Conservation (phyloP, 164 flowering plant genomes). For the Tinospora cordifolia region DNA sequence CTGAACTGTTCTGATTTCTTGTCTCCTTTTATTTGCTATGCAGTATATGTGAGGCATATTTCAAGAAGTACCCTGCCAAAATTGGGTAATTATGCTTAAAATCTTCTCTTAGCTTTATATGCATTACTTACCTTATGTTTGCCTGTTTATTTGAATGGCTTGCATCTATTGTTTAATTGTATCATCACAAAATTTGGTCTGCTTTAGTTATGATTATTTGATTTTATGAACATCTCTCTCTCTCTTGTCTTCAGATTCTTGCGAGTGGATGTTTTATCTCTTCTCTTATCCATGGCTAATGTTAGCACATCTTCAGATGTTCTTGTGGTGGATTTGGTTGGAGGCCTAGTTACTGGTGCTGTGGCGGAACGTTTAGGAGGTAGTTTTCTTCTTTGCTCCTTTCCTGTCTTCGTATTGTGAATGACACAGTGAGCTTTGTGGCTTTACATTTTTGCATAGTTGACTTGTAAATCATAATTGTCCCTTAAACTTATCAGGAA, state of each 20-base stretch:
- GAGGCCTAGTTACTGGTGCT: conserved; percentile 87
- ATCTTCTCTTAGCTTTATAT: neutral
- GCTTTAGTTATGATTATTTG: neutral
- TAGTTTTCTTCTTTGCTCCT: conserved; percentile 14
- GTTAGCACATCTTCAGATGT: conserved; percentile 67
- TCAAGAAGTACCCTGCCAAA: conserved; percentile 75
- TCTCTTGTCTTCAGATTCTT: conserved; percentile 49
- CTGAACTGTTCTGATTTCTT: conserved; percentile 10
- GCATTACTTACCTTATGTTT: neutral
- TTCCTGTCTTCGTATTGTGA: neutral
- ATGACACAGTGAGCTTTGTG: too few species aligned
- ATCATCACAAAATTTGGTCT: neutral
- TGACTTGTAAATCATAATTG: too few species aligned
- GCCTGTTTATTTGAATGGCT: neutral
- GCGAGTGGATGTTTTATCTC: conserved; percentile 74
- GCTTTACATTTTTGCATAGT: too few species aligned
- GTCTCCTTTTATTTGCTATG: conserved; percentile 12
- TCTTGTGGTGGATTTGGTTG: conserved; percentile 82
- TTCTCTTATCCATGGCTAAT: conserved; percentile 82
- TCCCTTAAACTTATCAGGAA: too few species aligned
- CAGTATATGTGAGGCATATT: conserved; percentile 98
- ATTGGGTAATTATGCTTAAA: conserved; percentile 52
- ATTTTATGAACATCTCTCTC: neutral
- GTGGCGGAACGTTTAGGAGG: conserved; percentile 98
- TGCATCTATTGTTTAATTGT: neutral